These are phyloP conservation scores for Plasmodiophora brassicae DNA, from an alignment of 208 protist species.

Conservation along the genomic window DNA sequence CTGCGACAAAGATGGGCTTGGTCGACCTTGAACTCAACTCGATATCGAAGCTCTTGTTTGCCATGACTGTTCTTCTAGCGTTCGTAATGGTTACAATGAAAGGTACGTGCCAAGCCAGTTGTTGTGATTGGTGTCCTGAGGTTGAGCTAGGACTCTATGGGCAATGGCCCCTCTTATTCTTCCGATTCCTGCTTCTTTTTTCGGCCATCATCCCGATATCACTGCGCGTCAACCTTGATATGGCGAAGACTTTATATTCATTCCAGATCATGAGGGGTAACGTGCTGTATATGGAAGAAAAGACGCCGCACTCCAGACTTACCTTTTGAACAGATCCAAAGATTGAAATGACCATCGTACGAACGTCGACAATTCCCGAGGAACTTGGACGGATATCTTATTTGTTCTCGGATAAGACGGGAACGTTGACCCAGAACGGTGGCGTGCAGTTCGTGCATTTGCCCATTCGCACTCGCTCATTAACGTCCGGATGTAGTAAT, in stretches of 20 bases:
- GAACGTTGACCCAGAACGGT: constrained; percentile 94
- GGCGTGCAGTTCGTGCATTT: background rate
- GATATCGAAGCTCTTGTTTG: constrained; percentile 80
- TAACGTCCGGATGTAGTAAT: constrained; percentile 53
- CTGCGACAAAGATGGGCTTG: constrained; percentile 71
- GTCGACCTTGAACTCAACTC: constrained; percentile 90
- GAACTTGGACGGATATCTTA: constrained; percentile 93
- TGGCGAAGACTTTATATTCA: constrained; percentile 90
- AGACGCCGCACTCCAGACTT: background rate
- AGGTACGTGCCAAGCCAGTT: background rate
- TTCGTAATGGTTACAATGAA: constrained; percentile 46
- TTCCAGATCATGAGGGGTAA: constrained; percentile 72
- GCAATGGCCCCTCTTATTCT: constrained; percentile 41
- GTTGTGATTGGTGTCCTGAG: background rate
- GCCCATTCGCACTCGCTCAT: background rate
- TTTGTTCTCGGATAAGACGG: constrained; percentile 96
- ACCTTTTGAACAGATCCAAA: constrained; percentile 22
- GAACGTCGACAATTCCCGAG: constrained; percentile 91
- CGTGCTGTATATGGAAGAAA: too few species aligned
- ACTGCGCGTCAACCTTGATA: constrained; percentile 93
- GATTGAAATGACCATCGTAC: constrained; percentile 68
- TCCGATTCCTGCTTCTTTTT: constrained; percentile 90
- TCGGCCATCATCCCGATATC: constrained; percentile 92
- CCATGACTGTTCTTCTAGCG: constrained; percentile 47
- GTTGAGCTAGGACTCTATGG: constrained; percentile 23